Conservation (phyloP, 2,329 filamentous ascomycete genomes). For the Fusarium devonianum region DNA sequence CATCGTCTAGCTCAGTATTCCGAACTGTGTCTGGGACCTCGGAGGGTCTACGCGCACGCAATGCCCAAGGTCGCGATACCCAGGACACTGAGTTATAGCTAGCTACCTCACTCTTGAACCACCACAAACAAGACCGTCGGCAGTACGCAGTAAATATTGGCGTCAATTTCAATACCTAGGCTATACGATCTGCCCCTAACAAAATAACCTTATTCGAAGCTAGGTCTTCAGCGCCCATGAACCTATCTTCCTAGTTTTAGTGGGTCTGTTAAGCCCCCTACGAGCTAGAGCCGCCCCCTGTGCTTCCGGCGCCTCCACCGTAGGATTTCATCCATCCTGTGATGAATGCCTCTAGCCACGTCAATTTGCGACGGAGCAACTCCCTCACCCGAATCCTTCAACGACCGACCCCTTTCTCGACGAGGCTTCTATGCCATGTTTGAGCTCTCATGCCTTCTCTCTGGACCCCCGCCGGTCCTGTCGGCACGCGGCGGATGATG, state of each 20-base stretch:
- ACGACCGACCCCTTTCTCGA: constrained; percentile 1
- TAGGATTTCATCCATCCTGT: constrained; percentile 1
- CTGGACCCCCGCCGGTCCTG: constrained; percentile 38
- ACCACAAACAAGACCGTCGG: no score
- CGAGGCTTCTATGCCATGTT: constrained; percentile 37
- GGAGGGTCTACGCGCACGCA: constrained; percentile 16
- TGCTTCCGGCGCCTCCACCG: neutral
- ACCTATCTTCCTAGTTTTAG: no score
- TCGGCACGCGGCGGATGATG: constrained; percentile 34
- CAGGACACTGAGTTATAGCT: constrained; percentile 19
- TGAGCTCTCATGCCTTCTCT: constrained; percentile 33
- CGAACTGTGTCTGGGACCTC: constrained; percentile 51
- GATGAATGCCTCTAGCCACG: constrained; percentile 4
- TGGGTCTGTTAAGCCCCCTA: no score
- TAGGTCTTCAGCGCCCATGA: no score
- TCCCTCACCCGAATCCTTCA: neutral
- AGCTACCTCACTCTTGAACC: neutral
- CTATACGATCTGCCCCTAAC: no score
- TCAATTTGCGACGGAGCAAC: constrained; percentile 8
- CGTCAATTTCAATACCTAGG: no score
- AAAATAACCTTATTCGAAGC: no score
- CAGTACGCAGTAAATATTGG: no score
- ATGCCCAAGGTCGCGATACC: neutral
- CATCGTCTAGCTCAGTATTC: constrained; percentile 70
- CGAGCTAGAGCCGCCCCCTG: constrained; percentile 2